Evolutionary conservation across 208 protist genomes (phyloP).

Genomic region (Leptomonas pyrrhocoris): DNA sequence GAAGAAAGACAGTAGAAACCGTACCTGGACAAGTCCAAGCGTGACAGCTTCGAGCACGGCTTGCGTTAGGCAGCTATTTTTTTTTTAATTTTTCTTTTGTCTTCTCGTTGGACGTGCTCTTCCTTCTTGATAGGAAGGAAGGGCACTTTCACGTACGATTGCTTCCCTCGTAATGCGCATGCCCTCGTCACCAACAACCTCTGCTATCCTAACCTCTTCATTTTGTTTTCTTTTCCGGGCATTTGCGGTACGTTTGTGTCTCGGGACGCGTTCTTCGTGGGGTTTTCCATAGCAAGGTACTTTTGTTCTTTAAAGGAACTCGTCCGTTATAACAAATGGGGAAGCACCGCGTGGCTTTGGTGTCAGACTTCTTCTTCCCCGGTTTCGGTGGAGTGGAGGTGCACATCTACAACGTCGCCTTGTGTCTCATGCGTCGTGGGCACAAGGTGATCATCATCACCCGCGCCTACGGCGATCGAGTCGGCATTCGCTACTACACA

Average conservation of each 20-base stretch:
- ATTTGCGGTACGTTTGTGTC: no score
- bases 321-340: constrained; percentile 39
- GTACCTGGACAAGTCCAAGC: no score
- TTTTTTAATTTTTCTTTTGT: no score
- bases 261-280: no score
- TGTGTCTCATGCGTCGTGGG: constrained; percentile 95
- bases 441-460: constrained; percentile 98
- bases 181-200: neutral
- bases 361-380: constrained; percentile 99
- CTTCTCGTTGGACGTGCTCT: no score
- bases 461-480: constrained; percentile 92
- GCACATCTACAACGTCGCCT: constrained; percentile 97
- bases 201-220: neutral
- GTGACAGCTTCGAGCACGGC: no score
- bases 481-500: constrained; percentile 96
- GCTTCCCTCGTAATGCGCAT: neutral
- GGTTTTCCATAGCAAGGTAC: no score
- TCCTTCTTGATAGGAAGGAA: neutral
- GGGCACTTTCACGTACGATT: neutral
- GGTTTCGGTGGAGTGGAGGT: constrained; percentile 98
- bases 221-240: neutral
- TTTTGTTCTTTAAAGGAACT: neutral
- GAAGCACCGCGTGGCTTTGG: constrained; percentile 80
- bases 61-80: no score
- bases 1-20: no score